These are phyloP conservation scores for Globisporangium irregulare DNA, from an alignment of 352 stramenopile species.

Conservation along the genomic window DNA sequence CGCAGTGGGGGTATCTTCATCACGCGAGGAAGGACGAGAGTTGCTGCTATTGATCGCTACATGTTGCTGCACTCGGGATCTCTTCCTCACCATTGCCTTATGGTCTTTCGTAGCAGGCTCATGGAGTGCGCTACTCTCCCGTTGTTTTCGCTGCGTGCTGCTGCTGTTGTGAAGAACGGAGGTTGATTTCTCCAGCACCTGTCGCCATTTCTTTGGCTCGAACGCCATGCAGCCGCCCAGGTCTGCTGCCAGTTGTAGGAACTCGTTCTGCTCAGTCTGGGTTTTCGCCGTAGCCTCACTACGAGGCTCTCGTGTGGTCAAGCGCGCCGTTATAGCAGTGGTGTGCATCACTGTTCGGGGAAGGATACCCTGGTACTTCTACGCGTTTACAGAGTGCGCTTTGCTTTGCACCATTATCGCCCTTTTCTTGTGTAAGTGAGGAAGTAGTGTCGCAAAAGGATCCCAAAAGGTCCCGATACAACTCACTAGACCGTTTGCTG, in stretches of 20 bases:
- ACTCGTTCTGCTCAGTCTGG: constrained; percentile 26
- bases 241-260: constrained; percentile 44
- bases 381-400: not conserved
- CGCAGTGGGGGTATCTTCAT: constrained; percentile 24
- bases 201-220: constrained; percentile 52
- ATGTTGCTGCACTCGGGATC: not conserved
- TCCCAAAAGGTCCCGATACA: not conserved
- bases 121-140: not conserved
- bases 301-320: not conserved
- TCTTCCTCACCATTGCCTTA: not conserved
- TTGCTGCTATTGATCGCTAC: not conserved
- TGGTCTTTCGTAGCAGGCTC: not conserved
- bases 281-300: no score
- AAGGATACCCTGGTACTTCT: not conserved
- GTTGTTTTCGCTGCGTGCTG: not conserved
- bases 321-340: not conserved
- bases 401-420: not conserved
- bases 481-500: not conserved
- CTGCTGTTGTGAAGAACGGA: constrained; percentile 16
- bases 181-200: constrained; percentile 41
- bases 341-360: not conserved
- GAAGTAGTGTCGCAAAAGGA: not conserved
- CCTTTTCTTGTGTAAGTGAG: not conserved
- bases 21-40: constrained; percentile 21
- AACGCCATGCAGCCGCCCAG: constrained; percentile 51